Conservation (phyloP, 2,329 filamentous ascomycete species). For the Fusarium sulawesiense region DNA sequence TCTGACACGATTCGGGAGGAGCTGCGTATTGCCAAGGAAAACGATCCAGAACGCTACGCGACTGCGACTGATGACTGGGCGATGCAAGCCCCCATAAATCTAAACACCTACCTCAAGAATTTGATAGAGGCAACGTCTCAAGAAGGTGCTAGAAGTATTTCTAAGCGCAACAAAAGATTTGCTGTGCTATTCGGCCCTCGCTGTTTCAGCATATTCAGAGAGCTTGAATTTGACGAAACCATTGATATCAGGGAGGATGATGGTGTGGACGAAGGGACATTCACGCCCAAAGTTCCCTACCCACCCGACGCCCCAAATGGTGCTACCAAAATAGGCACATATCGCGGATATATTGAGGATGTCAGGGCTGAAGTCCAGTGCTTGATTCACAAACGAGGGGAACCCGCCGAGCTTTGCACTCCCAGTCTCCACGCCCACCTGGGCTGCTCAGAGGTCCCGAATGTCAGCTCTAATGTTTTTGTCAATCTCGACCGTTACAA, state of each 20-base stretch:
- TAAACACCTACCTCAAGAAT: constrained; percentile 65
- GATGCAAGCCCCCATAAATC: constrained; percentile 56
- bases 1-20: constrained; percentile 56
- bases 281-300: constrained; percentile 51
- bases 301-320: constrained; percentile 50
- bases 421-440: constrained; percentile 50
- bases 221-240: constrained; percentile 61
- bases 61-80: constrained; percentile 56
- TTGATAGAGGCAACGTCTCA: constrained; percentile 54
- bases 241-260: constrained; percentile 52
- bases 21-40: constrained; percentile 53
- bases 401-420: constrained; percentile 49
- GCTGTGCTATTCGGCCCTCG: constrained; percentile 64
- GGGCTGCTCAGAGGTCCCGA: constrained; percentile 48
- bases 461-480: constrained; percentile 44
- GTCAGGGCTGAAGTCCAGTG: constrained; percentile 62
- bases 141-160: constrained; percentile 59
- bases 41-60: constrained; percentile 62
- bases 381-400: constrained; percentile 52
- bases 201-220: constrained; percentile 61
- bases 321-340: constrained; percentile 55
- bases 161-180: constrained; percentile 68
- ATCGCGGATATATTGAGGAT: constrained; percentile 62
- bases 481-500: constrained; percentile 51
- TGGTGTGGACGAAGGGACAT: constrained; percentile 55